These are phyloP conservation scores for Colletotrichum musae DNA, from an alignment of 2,329 filamentous ascomycete genomes.

Conservation along the genomic window DNA sequence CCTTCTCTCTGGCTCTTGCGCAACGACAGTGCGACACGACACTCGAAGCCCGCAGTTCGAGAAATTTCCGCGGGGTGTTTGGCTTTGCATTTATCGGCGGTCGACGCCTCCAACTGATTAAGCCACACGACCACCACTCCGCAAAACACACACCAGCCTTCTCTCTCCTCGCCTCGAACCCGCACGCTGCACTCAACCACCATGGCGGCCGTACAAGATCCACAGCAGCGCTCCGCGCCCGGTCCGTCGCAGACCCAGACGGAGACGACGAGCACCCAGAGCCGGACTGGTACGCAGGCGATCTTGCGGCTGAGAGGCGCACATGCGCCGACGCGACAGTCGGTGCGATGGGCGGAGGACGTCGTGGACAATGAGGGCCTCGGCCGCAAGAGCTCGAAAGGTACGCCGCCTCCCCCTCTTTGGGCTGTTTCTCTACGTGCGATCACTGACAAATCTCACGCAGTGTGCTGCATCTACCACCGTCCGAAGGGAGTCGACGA, in stretches of 20 bases:
- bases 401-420: too few species aligned
- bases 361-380: slow-evolving; percentile 97
- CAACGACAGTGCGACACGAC: neutral
- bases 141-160: slow-evolving; percentile 38
- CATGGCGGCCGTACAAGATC: slow-evolving; percentile 46
- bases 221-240: slow-evolving; percentile 47
- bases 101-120: neutral
- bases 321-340: slow-evolving; percentile 63
- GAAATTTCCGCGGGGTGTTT: slow-evolving; percentile 16
- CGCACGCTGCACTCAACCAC: neutral
- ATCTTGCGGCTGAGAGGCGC: slow-evolving; percentile 69
- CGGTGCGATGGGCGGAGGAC: slow-evolving; percentile 92
- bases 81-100: neutral
- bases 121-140: neutral
- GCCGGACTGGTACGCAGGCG: slow-evolving; percentile 50
- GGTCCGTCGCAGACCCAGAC: slow-evolving; percentile 54
- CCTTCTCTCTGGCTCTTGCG: slow-evolving; percentile 5
- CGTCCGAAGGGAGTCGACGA: slow-evolving; percentile 86
- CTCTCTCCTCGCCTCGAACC: neutral
- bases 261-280: slow-evolving; percentile 46
- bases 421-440: too few species aligned
- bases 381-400: slow-evolving; percentile 95
- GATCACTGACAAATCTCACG: neutral
- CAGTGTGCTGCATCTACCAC: slow-evolving; percentile 99
- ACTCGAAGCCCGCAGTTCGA: slow-evolving; percentile 13